Evolutionary conservation across 2,329 filamentous ascomycete species (phyloP), one percentile per base, ranked within the genome.

Genomic region (Cladosporium austrohemisphaericum): DNA sequence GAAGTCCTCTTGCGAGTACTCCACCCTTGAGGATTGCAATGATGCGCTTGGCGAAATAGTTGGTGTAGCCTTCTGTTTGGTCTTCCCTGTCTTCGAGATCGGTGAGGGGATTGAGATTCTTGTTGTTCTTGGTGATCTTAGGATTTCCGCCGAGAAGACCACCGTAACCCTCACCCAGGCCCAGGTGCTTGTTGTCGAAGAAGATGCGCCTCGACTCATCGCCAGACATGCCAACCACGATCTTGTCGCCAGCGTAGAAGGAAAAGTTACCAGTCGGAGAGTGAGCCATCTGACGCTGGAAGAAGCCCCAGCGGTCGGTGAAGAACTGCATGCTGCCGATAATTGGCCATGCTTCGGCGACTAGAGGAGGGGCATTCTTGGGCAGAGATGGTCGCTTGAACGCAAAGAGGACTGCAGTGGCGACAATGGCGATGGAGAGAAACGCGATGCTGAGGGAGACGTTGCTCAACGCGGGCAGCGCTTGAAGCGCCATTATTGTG

Each of bases 261-360:
- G 68, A 72, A 55, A 77, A 79, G 41, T 73, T 72, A 20, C 73
- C 73, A 1, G 65, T 69, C 4, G 55, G 44, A 0, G 66, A 67
- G 6, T 63, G 52, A 11, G 53, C 55, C 5, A 56, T 55, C 8
- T 65, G 65, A n/a, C 67, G 50, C 14, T 56, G 56, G 46, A 71
- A 69, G 57, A 76, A 79, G 20, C 73, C 68, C 60, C 67, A 69
- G 45, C 76, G 66, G 13, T 65, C 52, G 3, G 70, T 71, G 65
- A 76, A 78, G 65, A 76, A 78, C 1, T 62, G 60, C 20, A 69
- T 49, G 1, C 70, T 65, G 2, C 76, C 76, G 3, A 75, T 50
- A 7, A 78, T 52, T 0, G 76, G 76, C 57, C 59, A 69, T 6
- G 57, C 51, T 11, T 56, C 51, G 14, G 43, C 44, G 9, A 51